phyloP scores from a whole-genome alignment of 352 stramenopile species.

The Pythium coloratum region DNA sequence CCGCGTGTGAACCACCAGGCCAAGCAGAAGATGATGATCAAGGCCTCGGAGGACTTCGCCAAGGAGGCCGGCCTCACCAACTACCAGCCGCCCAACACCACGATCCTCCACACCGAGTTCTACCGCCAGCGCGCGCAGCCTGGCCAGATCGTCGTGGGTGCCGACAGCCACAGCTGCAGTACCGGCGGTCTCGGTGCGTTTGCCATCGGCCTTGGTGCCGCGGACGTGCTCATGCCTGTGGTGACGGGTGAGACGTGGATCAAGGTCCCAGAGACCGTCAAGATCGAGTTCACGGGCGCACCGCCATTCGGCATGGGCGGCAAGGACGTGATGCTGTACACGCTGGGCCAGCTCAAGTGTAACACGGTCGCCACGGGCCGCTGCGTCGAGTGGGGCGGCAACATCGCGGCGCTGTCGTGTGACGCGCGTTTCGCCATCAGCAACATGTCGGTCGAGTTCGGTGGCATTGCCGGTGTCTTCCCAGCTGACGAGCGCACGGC shows the following conservation, averaged over 20 bases:
- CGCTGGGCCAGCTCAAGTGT: slow-evolving; percentile 81
- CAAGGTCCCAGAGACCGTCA: slow-evolving; percentile 85
- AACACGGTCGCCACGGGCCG: slow-evolving; percentile 82
- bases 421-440: slow-evolving; percentile 82
- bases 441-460: slow-evolving; percentile 89
- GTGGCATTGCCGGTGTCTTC: slow-evolving; percentile 84
- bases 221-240: slow-evolving; percentile 83
- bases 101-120: slow-evolving; percentile 88
- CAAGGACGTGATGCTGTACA: slow-evolving; percentile 89
- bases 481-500: slow-evolving; percentile 72
- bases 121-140: slow-evolving; percentile 83
- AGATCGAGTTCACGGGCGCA: slow-evolving; percentile 76
- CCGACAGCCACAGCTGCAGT: slow-evolving; percentile 79
- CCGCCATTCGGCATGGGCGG: slow-evolving; percentile 74
- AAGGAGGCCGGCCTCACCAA: slow-evolving; percentile 78
- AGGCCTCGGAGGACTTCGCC: slow-evolving; percentile 79
- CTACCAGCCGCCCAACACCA: slow-evolving; percentile 85
- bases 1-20: slow-evolving; percentile 81
- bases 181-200: slow-evolving; percentile 79
- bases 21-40: slow-evolving; percentile 88
- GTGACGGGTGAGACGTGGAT: slow-evolving; percentile 88
- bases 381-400: slow-evolving; percentile 80
- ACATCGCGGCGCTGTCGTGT: slow-evolving; percentile 73
- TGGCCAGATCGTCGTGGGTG: slow-evolving; percentile 81
- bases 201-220: slow-evolving; percentile 72